These are phyloP conservation scores for Parasarocladium wereldwijsianum DNA, from an alignment of 2,329 filamentous ascomycete species.

Conservation along the genomic window DNA sequence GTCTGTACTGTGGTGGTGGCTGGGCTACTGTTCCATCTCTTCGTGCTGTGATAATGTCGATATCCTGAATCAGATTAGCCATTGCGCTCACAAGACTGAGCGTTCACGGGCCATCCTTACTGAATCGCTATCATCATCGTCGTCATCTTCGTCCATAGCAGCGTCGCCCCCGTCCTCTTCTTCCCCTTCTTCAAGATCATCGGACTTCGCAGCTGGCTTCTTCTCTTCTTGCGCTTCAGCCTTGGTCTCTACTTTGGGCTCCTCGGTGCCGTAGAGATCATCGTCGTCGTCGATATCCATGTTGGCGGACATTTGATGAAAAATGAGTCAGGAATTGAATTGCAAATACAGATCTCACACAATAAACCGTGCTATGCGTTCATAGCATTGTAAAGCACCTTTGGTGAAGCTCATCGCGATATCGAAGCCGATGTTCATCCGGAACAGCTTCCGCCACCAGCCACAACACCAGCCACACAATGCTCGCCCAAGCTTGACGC, in stretches of 20 bases:
- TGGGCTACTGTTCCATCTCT: constrained; percentile 46
- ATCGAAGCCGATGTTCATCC: too few species aligned
- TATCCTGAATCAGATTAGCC: constrained; percentile 29
- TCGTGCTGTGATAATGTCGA: constrained; percentile 53
- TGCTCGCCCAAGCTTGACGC: too few species aligned
- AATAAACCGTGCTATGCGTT: too few species aligned
- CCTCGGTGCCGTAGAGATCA: constrained; percentile 51
- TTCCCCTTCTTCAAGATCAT: constrained; percentile 48
- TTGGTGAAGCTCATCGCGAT: too few species aligned
- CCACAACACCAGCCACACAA: too few species aligned
- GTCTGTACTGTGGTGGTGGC: constrained; percentile 36
- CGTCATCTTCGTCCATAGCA: constrained; percentile 45
- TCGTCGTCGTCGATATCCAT: constrained; percentile 58
- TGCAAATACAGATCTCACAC: too few species aligned
- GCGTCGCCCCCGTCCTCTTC: constrained; percentile 44
- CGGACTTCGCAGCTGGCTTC: constrained; percentile 21
- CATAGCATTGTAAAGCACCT: too few species aligned
- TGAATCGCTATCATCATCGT: constrained; percentile 28
- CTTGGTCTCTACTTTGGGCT: constrained; percentile 25
- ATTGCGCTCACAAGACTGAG: neutral
- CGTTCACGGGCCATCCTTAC: constrained; percentile 14
- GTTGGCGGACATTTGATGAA: constrained; percentile 1
- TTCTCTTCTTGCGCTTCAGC: constrained; percentile 11
- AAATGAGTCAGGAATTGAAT: neutral
- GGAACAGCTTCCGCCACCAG: too few species aligned